Evolutionary conservation across 306 rosid genomes (phyloP).

Genomic region (Vigna reflexopilosa): DNA sequence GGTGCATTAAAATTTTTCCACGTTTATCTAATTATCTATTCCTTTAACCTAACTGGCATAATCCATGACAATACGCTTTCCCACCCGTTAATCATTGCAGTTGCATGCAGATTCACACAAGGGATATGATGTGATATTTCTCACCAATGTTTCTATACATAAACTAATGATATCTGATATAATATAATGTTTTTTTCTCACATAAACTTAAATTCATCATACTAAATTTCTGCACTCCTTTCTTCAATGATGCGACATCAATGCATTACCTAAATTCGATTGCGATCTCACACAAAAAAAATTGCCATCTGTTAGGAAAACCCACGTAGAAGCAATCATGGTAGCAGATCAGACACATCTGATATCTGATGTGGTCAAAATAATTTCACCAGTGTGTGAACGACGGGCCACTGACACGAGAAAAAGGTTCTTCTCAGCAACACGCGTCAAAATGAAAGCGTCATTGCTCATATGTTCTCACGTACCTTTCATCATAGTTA

Average conservation of each 20-base stretch:
- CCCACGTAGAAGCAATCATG: neutral
- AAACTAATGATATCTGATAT: neutral
- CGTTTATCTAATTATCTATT: constrained; percentile 6
- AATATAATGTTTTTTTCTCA: no score
- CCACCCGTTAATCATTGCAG: neutral
- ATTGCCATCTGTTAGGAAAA: neutral
- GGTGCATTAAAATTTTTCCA: constrained; percentile 1
- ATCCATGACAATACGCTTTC: constrained; percentile 3
- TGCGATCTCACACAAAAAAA: neutral
- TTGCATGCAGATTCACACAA: constrained; percentile 34
- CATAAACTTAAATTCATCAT: no score
- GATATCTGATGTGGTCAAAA: constrained; percentile 14
- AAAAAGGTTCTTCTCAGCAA: constrained; percentile 7
- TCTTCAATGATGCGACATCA: neutral
- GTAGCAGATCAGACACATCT: neutral
- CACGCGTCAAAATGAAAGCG: constrained; percentile 34
- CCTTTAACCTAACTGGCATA: neutral
- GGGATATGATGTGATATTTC: neutral
- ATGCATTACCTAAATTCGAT: neutral
- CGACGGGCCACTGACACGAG: constrained; percentile 18
- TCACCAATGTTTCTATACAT: neutral
- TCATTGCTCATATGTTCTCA: constrained; percentile 29
- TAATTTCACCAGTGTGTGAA: constrained; percentile 16
- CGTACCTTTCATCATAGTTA: neutral
- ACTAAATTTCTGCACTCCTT: neutral